phyloP scores from a whole-genome alignment of 2,329 filamentous ascomycete genomes.

The Pestalotiopsis fici region DNA sequence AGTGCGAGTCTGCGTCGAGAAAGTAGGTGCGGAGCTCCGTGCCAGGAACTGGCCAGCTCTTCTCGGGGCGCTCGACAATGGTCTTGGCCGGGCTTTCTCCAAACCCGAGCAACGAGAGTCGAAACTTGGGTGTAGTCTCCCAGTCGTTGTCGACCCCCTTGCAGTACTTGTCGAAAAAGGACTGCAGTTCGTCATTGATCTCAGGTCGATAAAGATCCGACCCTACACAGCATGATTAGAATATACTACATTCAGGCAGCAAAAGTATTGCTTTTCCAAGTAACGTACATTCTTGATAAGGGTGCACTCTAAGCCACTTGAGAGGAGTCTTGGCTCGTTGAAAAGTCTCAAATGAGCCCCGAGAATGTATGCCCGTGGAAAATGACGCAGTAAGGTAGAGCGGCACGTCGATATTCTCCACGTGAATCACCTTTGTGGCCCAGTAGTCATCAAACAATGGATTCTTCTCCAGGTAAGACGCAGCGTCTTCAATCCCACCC shows the following conservation, averaged over 20 bases:
- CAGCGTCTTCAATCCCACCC: not conserved
- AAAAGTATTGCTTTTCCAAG: not conserved
- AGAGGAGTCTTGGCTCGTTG: not conserved
- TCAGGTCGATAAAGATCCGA: conserved; percentile 22
- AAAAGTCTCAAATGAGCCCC: conserved; percentile 6
- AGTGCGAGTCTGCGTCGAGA: not conserved
- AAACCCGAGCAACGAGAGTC: conserved; percentile 7
- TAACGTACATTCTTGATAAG: conserved; percentile 8
- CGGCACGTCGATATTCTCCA: conserved; percentile 6
- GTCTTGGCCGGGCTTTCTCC: not conserved
- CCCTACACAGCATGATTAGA: not conserved
- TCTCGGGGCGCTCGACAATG: not conserved
- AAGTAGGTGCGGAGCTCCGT: not conserved
- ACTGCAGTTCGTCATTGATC: conserved; percentile 20
- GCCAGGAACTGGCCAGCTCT: not conserved
- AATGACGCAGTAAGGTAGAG: conserved; percentile 5
- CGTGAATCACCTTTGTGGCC: not conserved
- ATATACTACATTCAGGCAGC: not conserved
- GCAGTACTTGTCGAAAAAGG: conserved; percentile 20
- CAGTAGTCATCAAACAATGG: conserved; percentile 5
- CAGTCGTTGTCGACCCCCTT: conserved; percentile 17
- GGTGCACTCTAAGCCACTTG: conserved; percentile 6
- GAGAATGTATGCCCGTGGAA: not conserved
- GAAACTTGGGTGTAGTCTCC: conserved; percentile 16
- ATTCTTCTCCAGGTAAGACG: not conserved